Evolutionary conservation across 306 rosid genomes (phyloP), one percentile per base, ranked within the genome.

Genomic region (Arachis stenosperma): DNA sequence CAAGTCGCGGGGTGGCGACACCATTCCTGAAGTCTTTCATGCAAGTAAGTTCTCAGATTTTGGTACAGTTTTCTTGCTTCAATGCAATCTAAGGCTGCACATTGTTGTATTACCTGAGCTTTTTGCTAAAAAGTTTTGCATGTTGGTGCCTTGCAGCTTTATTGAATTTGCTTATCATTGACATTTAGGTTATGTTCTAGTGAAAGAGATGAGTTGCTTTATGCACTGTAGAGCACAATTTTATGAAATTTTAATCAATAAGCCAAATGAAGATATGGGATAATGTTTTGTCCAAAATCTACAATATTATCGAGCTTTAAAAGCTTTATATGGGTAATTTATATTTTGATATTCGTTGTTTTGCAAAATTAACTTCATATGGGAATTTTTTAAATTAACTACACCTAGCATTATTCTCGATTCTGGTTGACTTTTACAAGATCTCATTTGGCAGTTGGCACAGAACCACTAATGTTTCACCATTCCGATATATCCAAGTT

Each of bases 11-110:
- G 65, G 96, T 87, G 43, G 99, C 99, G 46, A 88, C 96, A 77
- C 99, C 99, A 56, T 84, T 94, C 70, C 76, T 94, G 71, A 94
- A 94, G 80, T 91, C 99, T 70, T 91, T 94, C 75, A 88, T 94
- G 93, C 95, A 91, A 84, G 99, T 90, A 83, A 86, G 76, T 62
- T 29, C 53, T 71, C 67, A 59, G 59, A 74, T 64, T 80, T 64
- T 65, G 53, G 44, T 37, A 3, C 43, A 65, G n/a, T 54, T 54
- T 48, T 67, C 11, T 55, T 64, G 22, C 52, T 61, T 67, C 68
- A 75, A 66, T 76, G 67, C 59, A 30, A 52, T 68, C 57, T 67
- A 55, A 61, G 67, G 42, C 64, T 66, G 47, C 14, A 36, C 42
- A 15, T 43, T 46, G 36, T 66, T 5, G 4, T 61, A 61, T 50